A percentile compares a stretch with the other conserved stretches of the same genome.
Conservation (phyloP, 2,329 filamentous ascomycete species). For the Colletotrichum siamense region DNA sequence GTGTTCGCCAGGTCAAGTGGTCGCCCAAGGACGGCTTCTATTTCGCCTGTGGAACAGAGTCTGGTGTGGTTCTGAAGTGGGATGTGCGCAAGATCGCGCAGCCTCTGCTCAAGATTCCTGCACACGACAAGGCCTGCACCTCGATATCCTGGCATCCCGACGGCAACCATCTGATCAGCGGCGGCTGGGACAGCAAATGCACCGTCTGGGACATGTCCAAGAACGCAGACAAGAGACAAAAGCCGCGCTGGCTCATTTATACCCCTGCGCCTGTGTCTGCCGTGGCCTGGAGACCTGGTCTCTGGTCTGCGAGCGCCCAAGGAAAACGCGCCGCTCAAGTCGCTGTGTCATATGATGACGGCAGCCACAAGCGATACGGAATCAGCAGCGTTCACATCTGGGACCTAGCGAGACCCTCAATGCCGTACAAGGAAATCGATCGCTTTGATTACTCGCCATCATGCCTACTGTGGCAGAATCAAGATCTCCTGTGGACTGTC, state of each 20-base stretch:
- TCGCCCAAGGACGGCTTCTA: constrained; percentile 65
- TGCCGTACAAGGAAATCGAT: constrained; percentile 71
- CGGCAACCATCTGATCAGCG: constrained; percentile 69
- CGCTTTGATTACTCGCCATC: constrained; percentile 63
- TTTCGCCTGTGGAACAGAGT: constrained; percentile 70
- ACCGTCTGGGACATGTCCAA: constrained; percentile 70
- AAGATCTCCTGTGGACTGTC: constrained; percentile 71
- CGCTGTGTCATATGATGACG: constrained; percentile 66
- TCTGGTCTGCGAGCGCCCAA: constrained; percentile 69
- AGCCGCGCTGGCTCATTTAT: constrained; percentile 66
- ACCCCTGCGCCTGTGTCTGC: constrained; percentile 65
- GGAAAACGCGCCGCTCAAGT: constrained; percentile 66
- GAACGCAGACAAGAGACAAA: constrained; percentile 67
- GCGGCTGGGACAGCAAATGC: constrained; percentile 65
- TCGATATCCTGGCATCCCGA: constrained; percentile 73
- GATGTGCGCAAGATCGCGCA: constrained; percentile 61
- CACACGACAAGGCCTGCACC: constrained; percentile 64
- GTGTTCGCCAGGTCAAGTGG: constrained; percentile 69
- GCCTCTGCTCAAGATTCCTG: constrained; percentile 64
- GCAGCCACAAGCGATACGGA: constrained; percentile 57
- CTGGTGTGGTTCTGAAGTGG: constrained; percentile 68
- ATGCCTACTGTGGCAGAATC: constrained; percentile 67
- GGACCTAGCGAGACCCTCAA: constrained; percentile 70
- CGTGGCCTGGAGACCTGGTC: constrained; percentile 67
- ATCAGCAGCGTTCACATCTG: constrained; percentile 68